phyloP scores from a whole-genome alignment of 768 basidiomycete species.

The Amanita rubescens region DNA sequence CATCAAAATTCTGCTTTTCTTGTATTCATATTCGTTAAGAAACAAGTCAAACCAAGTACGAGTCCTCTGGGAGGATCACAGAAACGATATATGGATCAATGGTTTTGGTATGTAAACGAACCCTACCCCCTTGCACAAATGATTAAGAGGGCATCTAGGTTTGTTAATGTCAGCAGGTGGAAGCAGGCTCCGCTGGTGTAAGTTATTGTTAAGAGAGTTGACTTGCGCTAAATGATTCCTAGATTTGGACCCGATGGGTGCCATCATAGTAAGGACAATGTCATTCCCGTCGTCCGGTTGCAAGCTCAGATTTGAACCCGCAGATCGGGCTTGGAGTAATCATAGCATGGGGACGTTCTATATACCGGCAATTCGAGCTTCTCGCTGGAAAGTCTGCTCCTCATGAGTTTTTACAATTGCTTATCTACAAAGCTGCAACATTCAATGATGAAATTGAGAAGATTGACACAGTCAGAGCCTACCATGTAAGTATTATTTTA shows the following conservation, averaged over 20 bases:
- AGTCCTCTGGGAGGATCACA: slow-evolving; percentile 95
- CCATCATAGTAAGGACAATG: slow-evolving; percentile 51
- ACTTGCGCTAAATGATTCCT: slow-evolving; percentile 4
- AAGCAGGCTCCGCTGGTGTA: slow-evolving; percentile 77
- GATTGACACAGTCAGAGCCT: slow-evolving; percentile 89
- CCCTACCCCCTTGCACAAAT: background rate
- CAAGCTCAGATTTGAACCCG: slow-evolving; percentile 5
- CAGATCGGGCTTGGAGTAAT: slow-evolving; percentile 81
- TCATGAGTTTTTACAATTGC: slow-evolving; percentile 81
- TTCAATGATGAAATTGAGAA: slow-evolving; percentile 82
- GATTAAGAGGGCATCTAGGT: slow-evolving; percentile 39
- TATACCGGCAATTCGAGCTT: slow-evolving; percentile 75
- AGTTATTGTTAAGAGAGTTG: slow-evolving; percentile 21
- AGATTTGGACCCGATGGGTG: slow-evolving; percentile 78
- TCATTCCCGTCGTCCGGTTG: background rate
- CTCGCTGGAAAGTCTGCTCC: slow-evolving; percentile 92
- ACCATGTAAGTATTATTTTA: slow-evolving; percentile 53
- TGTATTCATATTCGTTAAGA: slow-evolving; percentile 79
- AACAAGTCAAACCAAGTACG: slow-evolving; percentile 84
- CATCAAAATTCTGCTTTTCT: slow-evolving; percentile 79
- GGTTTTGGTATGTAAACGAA: slow-evolving; percentile 48
- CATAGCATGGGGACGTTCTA: slow-evolving; percentile 65
- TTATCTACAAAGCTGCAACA: slow-evolving; percentile 90
- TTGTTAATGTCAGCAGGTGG: slow-evolving; percentile 81
- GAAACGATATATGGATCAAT: slow-evolving; percentile 89